phyloP scores from a whole-genome alignment of 1,284 basidiomycete genomes.

The Trichosporon inkin region DNA sequence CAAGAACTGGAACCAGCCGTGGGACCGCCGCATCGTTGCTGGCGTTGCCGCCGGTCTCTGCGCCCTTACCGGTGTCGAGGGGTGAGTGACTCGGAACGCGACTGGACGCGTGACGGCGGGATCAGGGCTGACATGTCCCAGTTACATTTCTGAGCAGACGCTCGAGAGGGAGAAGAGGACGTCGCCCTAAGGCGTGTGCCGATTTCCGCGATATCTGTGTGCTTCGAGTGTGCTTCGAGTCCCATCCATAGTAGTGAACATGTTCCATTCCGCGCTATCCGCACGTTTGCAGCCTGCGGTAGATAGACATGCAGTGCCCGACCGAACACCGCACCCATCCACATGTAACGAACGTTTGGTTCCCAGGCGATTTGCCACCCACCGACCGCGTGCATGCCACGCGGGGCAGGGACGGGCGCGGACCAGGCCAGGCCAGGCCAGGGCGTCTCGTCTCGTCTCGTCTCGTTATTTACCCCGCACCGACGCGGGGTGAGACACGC shows the following conservation, averaged over 20 bases:
- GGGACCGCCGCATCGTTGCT: constrained; percentile 67
- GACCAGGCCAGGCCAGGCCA: background rate
- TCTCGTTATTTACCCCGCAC: constrained; percentile 5
- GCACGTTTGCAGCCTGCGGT: background rate
- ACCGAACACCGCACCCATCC: no score
- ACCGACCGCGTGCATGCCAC: no score
- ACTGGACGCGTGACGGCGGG: background rate
- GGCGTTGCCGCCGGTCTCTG: constrained; percentile 63
- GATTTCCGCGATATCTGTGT: constrained; percentile 1
- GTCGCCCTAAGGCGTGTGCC: background rate
- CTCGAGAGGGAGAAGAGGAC: constrained; percentile 13
- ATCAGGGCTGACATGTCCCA: background rate
- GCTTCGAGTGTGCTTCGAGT: background rate
- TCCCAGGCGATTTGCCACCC: background rate
- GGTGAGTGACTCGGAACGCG: constrained; percentile 56
- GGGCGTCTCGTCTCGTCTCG: background rate
- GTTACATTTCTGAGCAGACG: background rate
- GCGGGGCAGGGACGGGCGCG: background rate
- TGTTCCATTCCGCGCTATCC: constrained; percentile 10
- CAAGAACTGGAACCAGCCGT: constrained; percentile 64
- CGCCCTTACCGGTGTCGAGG: constrained; percentile 64
- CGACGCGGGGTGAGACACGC: constrained; percentile 8
- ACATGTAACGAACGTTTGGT: background rate
- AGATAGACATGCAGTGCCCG: constrained; percentile 6
- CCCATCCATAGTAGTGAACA: constrained; percentile 1